A percentile compares a stretch with the other conserved stretches of the same genome.
These are phyloP conservation scores for Chamaenerion angustifolium DNA, from an alignment of 345 rosid species.

Conservation along the genomic window DNA sequence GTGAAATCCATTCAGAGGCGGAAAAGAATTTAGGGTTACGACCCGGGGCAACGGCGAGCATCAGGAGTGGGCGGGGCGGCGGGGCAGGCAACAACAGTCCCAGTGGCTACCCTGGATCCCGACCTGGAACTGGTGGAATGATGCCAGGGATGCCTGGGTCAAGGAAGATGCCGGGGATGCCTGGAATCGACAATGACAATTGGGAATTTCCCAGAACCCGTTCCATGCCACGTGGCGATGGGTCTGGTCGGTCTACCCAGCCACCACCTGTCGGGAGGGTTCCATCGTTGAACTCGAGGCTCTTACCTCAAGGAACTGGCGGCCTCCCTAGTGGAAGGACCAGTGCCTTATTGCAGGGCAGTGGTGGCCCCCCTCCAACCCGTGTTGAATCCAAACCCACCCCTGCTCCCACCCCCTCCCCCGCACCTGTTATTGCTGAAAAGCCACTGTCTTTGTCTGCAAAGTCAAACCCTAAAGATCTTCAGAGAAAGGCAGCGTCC, in stretches of 20 bases:
- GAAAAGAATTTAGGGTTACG: slow-evolving; percentile 80
- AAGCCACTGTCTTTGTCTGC: slow-evolving; percentile 18
- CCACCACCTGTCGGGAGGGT: slow-evolving; percentile 32
- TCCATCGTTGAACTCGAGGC: slow-evolving; percentile 40
- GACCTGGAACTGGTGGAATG: slow-evolving; percentile 90
- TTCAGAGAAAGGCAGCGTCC: slow-evolving; percentile 42
- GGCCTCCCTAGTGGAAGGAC: slow-evolving; percentile 54
- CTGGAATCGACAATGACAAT: slow-evolving; percentile 65
- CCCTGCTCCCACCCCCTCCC: slow-evolving; percentile 9
- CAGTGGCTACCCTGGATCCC: slow-evolving; percentile 43
- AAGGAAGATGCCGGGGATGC: slow-evolving; percentile 93
- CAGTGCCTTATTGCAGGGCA: slow-evolving; percentile 71
- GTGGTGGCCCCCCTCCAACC: slow-evolving; percentile 20
- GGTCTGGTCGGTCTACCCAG: slow-evolving; percentile 26
- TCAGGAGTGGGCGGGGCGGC: slow-evolving; percentile 49
- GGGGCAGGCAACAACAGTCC: slow-evolving; percentile 40
- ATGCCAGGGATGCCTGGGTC: slow-evolving; percentile 98
- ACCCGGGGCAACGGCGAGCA: slow-evolving; percentile 81
- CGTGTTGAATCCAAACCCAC: slow-evolving; percentile 1
- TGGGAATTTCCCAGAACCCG: slow-evolving; percentile 68
- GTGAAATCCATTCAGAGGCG: slow-evolving; percentile 86
- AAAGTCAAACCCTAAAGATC: slow-evolving; percentile 30
- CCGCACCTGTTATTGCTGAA: slow-evolving; percentile 13
- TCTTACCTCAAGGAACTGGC: slow-evolving; percentile 69
- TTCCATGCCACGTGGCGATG: slow-evolving; percentile 73